These are phyloP conservation scores for Penicillium sp. DNA, from an alignment of 2,329 filamentous ascomycete genomes.

Conservation along the genomic window DNA sequence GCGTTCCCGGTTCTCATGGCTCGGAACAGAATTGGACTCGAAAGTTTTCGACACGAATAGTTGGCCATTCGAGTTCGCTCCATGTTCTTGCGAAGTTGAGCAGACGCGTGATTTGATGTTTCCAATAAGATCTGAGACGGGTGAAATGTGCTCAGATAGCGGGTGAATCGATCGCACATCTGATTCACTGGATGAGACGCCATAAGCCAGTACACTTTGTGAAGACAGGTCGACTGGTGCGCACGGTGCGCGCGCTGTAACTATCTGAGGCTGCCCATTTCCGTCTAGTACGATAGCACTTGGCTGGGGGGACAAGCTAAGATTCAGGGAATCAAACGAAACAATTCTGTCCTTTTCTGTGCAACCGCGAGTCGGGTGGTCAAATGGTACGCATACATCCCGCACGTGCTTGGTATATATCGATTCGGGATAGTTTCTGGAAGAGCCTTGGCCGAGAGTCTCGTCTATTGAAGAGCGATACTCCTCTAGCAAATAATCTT, in stretches of 20 bases:
- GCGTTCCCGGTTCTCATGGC: conserved; percentile 41
- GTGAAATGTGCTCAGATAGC: conserved; percentile 26
- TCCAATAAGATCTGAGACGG: conserved; percentile 31
- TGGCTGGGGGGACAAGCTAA: conserved; percentile 49
- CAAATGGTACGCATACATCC: conserved; percentile 47
- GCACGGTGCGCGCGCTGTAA: conserved; percentile 47
- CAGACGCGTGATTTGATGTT: conserved; percentile 30
- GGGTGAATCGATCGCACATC: conserved; percentile 37
- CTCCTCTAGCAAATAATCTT: conserved; percentile 48
- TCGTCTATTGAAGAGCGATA: conserved; percentile 41
- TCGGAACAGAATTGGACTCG: conserved; percentile 32
- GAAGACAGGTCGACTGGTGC: conserved; percentile 41
- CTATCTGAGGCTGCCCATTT: conserved; percentile 51
- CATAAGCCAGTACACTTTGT: conserved; percentile 36
- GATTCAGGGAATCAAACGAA: conserved; percentile 61
- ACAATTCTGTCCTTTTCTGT: conserved; percentile 53
- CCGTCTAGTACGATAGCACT: conserved; percentile 54
- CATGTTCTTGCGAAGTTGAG: conserved; percentile 15
- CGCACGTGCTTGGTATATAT: conserved; percentile 49
- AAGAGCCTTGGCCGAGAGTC: conserved; percentile 42
- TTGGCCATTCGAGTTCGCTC: conserved; percentile 6
- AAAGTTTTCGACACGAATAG: conserved; percentile 6
- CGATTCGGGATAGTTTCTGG: conserved; percentile 43
- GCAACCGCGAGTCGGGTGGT: conserved; percentile 45
- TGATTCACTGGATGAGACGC: conserved; percentile 25